Evolutionary conservation across 2,329 filamentous ascomycete genomes (phyloP).

Genomic region (Xylariaceae sp.): DNA sequence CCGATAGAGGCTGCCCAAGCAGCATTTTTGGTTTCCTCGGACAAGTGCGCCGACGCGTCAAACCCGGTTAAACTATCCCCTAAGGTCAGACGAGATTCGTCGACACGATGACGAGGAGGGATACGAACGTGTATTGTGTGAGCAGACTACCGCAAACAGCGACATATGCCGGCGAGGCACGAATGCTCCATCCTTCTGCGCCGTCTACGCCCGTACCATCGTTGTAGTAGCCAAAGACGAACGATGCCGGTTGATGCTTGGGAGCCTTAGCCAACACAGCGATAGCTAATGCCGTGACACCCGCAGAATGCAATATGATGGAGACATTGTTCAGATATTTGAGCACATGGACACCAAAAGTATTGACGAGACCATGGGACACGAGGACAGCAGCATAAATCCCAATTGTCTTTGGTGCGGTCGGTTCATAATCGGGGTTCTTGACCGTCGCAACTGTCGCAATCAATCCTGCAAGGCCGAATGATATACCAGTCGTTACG

Average conservation of each 20-base stretch:
- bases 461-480: constrained; percentile 37
- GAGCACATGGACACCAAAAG: constrained; percentile 53
- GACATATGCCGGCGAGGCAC: constrained; percentile 52
- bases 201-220: constrained; percentile 47
- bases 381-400: constrained; percentile 56
- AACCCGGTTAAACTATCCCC: constrained; percentile 38
- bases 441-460: constrained; percentile 36
- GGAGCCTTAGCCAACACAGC: constrained; percentile 55
- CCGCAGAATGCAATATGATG: constrained; percentile 51
- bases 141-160: constrained; percentile 51
- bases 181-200: constrained; percentile 45
- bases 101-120: too few relatives aligned
- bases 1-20: constrained; percentile 55
- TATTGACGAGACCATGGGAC: constrained; percentile 53
- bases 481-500: constrained; percentile 40
- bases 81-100: too few relatives aligned
- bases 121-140: constrained; percentile 39
- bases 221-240: constrained; percentile 52
- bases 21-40: constrained; percentile 54
- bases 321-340: constrained; percentile 54
- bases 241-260: constrained; percentile 49
- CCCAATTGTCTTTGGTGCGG: constrained; percentile 48
- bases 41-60: constrained; percentile 53
- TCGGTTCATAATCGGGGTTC: constrained; percentile 35
- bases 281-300: constrained; percentile 49